A percentile compares a stretch with the other conserved stretches of the same genome.
phyloP scores from a whole-genome alignment of 495 filamentous ascomycete genomes.

The Hyaloscypha hepaticicola region DNA sequence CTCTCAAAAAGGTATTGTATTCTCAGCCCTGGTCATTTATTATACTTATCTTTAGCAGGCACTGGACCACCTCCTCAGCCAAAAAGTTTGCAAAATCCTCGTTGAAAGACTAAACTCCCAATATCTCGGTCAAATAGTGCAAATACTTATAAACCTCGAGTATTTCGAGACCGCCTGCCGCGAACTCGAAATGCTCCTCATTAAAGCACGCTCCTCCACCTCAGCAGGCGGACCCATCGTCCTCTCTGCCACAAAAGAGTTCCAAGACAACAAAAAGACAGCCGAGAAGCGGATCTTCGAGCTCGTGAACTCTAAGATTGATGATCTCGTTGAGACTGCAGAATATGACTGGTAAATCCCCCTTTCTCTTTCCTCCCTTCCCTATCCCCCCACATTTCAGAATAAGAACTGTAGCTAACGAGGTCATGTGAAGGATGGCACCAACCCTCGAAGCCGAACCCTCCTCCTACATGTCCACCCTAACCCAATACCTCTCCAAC shows the following conservation, averaged over 20 bases:
- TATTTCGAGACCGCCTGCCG: constrained; percentile 92
- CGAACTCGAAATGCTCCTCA: constrained; percentile 80
- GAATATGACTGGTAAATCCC: constrained; percentile 83
- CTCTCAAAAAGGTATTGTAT: constrained; percentile 65
- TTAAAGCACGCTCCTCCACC: constrained; percentile 73
- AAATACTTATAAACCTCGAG: constrained; percentile 96
- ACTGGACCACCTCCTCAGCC: constrained; percentile 86
- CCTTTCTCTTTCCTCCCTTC: not conserved
- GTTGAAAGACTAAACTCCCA: constrained; percentile 87
- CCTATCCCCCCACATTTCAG: not conserved
- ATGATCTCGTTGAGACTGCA: constrained; percentile 92
- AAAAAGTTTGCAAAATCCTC: constrained; percentile 85
- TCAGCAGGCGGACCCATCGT: constrained; percentile 72
- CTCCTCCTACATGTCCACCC: constrained; percentile 88
- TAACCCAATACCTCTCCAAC: constrained; percentile 90
- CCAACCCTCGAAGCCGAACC: constrained; percentile 62
- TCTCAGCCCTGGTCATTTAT: not conserved
- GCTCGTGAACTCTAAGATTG: constrained; percentile 97
- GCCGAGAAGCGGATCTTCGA: constrained; percentile 98
- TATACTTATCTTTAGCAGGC: constrained; percentile 41
- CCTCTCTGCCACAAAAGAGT: constrained; percentile 79
- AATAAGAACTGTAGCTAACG: not conserved
- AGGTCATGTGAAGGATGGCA: constrained; percentile 51
- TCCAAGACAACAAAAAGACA: constrained; percentile 86
- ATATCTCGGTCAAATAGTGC: constrained; percentile 95